These are phyloP conservation scores for Colletotrichum tanaceti DNA, from an alignment of 2,329 filamentous ascomycete species.

Conservation along the genomic window DNA sequence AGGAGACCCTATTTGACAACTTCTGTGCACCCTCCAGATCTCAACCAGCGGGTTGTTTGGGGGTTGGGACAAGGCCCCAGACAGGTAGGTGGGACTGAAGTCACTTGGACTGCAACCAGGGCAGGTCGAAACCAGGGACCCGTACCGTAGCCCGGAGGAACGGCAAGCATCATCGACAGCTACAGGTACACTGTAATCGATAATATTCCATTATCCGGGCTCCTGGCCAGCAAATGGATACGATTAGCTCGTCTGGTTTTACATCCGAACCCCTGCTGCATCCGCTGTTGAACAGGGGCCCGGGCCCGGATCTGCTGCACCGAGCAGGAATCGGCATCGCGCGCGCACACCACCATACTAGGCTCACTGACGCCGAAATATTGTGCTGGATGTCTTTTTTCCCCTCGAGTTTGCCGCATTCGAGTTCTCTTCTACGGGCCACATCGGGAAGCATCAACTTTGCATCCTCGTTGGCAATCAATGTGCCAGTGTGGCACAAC, in stretches of 20 bases:
- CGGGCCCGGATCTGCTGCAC: slow-evolving; percentile 27
- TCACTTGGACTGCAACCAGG: slow-evolving; percentile 4
- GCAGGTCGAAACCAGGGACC: slow-evolving; percentile 29
- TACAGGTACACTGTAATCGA: slow-evolving; percentile 4
- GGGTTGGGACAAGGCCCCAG: slow-evolving; percentile 11
- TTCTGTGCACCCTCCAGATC: slow-evolving; percentile 20
- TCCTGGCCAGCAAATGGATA: slow-evolving; percentile 27
- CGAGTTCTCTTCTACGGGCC: neutral
- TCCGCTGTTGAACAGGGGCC: slow-evolving; percentile 21
- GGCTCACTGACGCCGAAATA: neutral
- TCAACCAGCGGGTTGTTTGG: slow-evolving; percentile 26
- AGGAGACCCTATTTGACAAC: slow-evolving; percentile 28
- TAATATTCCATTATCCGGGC: slow-evolving; percentile 35
- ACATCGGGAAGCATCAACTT: too few relatives aligned
- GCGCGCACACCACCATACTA: neutral
- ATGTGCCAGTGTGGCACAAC: neutral
- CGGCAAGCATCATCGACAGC: slow-evolving; percentile 3
- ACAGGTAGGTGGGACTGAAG: slow-evolving; percentile 22
- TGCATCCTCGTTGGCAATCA: neutral
- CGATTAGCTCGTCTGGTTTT: slow-evolving; percentile 37
- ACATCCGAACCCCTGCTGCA: slow-evolving; percentile 22
- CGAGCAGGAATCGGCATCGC: neutral
- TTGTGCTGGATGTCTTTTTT: neutral
- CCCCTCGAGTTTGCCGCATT: neutral
- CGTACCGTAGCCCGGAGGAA: neutral